These are phyloP conservation scores for Pyricularia grisea DNA, from an alignment of 2,329 filamentous ascomycete genomes.

Conservation along the genomic window DNA sequence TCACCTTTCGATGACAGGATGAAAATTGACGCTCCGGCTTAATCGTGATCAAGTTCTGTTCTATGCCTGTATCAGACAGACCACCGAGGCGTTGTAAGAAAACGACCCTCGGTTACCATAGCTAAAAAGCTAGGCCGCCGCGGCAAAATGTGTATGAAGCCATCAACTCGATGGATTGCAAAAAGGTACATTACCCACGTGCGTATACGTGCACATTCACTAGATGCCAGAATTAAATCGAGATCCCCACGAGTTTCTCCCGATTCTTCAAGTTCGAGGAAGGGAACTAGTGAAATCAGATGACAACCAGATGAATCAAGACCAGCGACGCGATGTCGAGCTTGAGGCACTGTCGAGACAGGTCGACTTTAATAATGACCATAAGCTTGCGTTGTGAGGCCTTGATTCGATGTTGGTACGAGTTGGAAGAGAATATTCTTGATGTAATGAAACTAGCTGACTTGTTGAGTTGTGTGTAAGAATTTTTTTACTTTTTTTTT, in stretches of 20 bases:
- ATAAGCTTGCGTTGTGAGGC: neutral
- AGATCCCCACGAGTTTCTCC: neutral
- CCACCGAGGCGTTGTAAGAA: slow-evolving; percentile 70
- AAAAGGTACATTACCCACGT: neutral
- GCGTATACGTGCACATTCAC: too few species aligned
- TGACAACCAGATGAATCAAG: neutral
- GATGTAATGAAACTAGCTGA: too few species aligned
- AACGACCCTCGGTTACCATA: slow-evolving; percentile 53
- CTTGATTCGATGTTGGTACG: neutral
- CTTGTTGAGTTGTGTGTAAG: neutral
- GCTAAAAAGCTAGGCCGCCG: slow-evolving; percentile 42
- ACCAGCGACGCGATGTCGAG: neutral
- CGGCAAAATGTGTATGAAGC: slow-evolving; percentile 26
- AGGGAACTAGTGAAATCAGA: neutral
- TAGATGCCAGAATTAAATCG: neutral
- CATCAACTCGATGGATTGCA: neutral
- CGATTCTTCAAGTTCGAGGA: neutral
- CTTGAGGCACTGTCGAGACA: neutral
- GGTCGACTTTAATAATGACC: neutral
- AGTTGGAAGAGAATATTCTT: too few species aligned
- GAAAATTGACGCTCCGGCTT: slow-evolving; percentile 97
- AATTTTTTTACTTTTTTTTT: neutral
- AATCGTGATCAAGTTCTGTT: slow-evolving; percentile 76
- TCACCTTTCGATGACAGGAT: slow-evolving; percentile 67
- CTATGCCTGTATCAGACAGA: slow-evolving; percentile 67